Percentiles rank a stretch among this genome's conserved stretches.
These are phyloP conservation scores for Linum usitatissimum DNA, from an alignment of 345 rosid species.

Conservation along the genomic window DNA sequence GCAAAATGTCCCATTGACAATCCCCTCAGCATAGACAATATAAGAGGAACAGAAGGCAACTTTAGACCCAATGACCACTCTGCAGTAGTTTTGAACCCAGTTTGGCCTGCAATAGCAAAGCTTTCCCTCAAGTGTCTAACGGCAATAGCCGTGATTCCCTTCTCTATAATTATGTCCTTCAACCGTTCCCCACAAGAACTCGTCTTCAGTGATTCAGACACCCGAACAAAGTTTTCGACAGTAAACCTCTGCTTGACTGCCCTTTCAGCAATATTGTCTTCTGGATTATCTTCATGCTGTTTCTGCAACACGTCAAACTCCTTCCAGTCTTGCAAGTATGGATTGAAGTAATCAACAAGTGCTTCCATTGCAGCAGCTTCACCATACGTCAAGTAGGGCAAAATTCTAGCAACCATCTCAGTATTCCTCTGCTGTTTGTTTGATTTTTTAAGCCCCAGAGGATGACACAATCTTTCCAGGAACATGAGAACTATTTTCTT, in stretches of 20 bases:
- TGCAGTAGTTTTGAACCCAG: slow-evolving; percentile 57
- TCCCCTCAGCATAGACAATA: slow-evolving; percentile 87
- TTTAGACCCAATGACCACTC: slow-evolving; percentile 76
- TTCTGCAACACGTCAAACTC: slow-evolving; percentile 72
- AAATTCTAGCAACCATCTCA: slow-evolving; percentile 97
- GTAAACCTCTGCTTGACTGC: slow-evolving; percentile 69
- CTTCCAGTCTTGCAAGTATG: slow-evolving; percentile 79
- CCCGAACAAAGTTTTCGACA: slow-evolving; percentile 85
- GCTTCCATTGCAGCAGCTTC: slow-evolving; percentile 99
- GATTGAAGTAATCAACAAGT: slow-evolving; percentile 77
- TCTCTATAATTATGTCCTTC: slow-evolving; percentile 85
- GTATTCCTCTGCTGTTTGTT: slow-evolving; percentile 97
- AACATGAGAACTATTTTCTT: slow-evolving; percentile 95
- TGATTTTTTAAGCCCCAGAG: slow-evolving; percentile 78
- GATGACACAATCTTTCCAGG: slow-evolving; percentile 83
- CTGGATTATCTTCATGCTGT: slow-evolving; percentile 56
- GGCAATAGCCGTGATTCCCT: slow-evolving; percentile 73
- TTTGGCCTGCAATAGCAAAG: slow-evolving; percentile 68
- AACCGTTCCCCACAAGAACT: slow-evolving; percentile 95
- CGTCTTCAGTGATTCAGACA: slow-evolving; percentile 91
- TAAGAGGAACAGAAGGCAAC: slow-evolving; percentile 79
- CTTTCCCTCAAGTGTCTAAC: slow-evolving; percentile 61
- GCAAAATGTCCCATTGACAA: slow-evolving; percentile 94
- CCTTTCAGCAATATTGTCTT: slow-evolving; percentile 64
- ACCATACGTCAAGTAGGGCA: slow-evolving; percentile 96